Evolutionary conservation across 768 basidiomycete genomes (phyloP), one percentile per base, ranked within the genome.

Genomic region (Ramaria sp.): DNA sequence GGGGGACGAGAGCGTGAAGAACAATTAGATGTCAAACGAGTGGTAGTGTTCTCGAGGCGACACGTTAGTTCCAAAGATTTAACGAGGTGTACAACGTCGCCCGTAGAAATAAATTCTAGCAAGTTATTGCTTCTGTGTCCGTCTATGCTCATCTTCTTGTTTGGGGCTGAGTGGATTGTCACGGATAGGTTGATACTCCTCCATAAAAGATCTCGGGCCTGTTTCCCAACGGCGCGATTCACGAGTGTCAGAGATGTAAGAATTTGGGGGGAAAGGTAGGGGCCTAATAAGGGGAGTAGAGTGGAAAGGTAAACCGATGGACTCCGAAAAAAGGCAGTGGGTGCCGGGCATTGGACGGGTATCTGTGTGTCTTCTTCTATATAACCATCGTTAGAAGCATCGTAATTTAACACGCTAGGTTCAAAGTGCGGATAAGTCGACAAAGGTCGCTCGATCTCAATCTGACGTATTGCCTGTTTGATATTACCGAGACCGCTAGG

Each of bases 341-440:
- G 22, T 43, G 43, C 17, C 20, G 6, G 6, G 27, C n/a, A 6
- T 41, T 31, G 13, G 22, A 22, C 5, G n/a, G 24, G 27, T 20
- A 17, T 31, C 20, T 9, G 51, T 17, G 10, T 3, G 41, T 15
- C 37, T 10, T 37, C 41, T 7, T 37, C 34, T 39, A 3, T 37
- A 27, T 27, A 5, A 2, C 3, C 27, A 27, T 27, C 27, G 33
- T 7, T 7, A 39, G 7, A 6, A 4, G 24, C 13, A 7, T 37
- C 13, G 34, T 37, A 37, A 13, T 37, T 7, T 22, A 39, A 22
- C 15, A 27, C 20, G 17, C n/a, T 53, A 22, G 17, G 13, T 22
- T 49, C 37, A 45, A 57, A 47, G n/a, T 48, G 19, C 12, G 55
- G 55, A 33, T 57, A 57, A 11, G 55, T 57, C 27, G 55, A 57